A percentile compares a stretch with the other conserved stretches of the same genome.
Conservation (phyloP, 2,329 filamentous ascomycete genomes). For the Torrubiellomyces zombiae region DNA sequence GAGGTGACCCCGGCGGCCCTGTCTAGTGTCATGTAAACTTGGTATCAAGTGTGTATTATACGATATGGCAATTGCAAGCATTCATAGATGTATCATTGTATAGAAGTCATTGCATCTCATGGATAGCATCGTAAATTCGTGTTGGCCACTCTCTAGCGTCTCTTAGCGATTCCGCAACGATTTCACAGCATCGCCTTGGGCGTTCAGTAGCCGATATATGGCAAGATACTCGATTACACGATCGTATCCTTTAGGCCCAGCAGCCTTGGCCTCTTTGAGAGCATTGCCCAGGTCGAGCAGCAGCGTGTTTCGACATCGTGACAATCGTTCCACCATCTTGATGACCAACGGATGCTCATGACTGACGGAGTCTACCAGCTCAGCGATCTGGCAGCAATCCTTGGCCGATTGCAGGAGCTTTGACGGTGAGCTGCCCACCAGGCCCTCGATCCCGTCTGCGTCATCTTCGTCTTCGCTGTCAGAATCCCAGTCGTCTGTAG, state of each 20-base stretch:
- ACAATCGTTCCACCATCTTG: conserved; percentile 34
- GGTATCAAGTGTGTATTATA: conserved; percentile 16
- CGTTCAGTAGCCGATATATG: conserved; percentile 35
- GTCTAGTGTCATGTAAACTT: conserved; percentile 33
- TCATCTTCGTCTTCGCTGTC: conserved; percentile 25
- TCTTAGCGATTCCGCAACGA: conserved; percentile 23
- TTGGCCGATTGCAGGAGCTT: conserved; percentile 28
- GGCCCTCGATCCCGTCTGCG: conserved; percentile 16
- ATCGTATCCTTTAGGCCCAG: conserved; percentile 23
- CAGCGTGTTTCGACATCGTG: conserved; percentile 37
- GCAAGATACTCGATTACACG: conserved; percentile 34
- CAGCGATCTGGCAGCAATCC: conserved; percentile 26
- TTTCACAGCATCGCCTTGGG: conserved; percentile 35
- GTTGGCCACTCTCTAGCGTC: background rate
- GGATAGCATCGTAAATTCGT: background rate
- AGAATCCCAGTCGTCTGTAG: conserved; percentile 9
- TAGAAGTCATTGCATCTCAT: conserved; percentile 13
- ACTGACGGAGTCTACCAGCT: conserved; percentile 26
- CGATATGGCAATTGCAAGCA: conserved; percentile 14
- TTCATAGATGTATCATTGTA: conserved; percentile 4
- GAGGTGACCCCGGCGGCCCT: conserved; percentile 35
- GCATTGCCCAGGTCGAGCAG: conserved; percentile 38
- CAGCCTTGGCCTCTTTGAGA: conserved; percentile 25
- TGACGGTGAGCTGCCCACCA: conserved; percentile 27
- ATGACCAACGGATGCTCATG: conserved; percentile 30